phyloP scores from a whole-genome alignment of 1,139 yeast species.

The Dujonia santamariae region DNA sequence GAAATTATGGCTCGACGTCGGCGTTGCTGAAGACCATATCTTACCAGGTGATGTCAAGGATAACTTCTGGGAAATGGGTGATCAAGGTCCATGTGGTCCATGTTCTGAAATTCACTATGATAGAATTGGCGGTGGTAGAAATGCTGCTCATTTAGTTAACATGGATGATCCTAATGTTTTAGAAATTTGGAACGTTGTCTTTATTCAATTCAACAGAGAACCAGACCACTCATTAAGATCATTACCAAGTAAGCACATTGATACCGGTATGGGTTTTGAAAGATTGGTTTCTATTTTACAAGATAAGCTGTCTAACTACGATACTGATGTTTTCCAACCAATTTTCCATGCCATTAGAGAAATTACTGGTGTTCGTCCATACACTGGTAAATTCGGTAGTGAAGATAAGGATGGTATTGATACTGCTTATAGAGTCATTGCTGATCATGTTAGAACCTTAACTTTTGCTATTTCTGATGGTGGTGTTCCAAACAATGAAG shows the following conservation, averaged over 20 bases:
- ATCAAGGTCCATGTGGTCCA: constrained; percentile 99
- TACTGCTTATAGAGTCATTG: constrained; percentile 96
- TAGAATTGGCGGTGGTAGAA: constrained; percentile 89
- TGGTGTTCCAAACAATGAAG: constrained; percentile 98
- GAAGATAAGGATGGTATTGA: constrained; percentile 94
- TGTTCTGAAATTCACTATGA: constrained; percentile 97
- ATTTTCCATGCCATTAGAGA: constrained; percentile 82
- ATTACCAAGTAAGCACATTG: constrained; percentile 91
- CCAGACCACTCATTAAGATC: constrained; percentile 76
- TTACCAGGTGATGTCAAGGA: constrained; percentile 88
- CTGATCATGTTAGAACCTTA: constrained; percentile 96
- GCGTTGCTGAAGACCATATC: constrained; percentile 89
- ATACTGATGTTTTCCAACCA: constrained; percentile 94
- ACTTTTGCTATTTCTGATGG: constrained; percentile 97
- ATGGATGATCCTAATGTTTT: constrained; percentile 96
- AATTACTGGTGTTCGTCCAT: constrained; percentile 88
- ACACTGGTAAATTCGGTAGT: constrained; percentile 86
- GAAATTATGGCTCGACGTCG: constrained; percentile 78
- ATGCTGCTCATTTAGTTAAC: constrained; percentile 85
- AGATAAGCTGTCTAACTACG: constrained; percentile 87
- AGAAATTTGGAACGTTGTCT: constrained; percentile 97
- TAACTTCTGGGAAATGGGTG: constrained; percentile 99
- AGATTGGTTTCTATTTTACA: constrained; percentile 93
- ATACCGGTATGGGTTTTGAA: constrained; percentile 98
- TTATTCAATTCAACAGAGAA: constrained; percentile 95